Base-by-base conservation (phyloP, 768 basidiomycete species). In the Agrocybe pediades region DNA sequence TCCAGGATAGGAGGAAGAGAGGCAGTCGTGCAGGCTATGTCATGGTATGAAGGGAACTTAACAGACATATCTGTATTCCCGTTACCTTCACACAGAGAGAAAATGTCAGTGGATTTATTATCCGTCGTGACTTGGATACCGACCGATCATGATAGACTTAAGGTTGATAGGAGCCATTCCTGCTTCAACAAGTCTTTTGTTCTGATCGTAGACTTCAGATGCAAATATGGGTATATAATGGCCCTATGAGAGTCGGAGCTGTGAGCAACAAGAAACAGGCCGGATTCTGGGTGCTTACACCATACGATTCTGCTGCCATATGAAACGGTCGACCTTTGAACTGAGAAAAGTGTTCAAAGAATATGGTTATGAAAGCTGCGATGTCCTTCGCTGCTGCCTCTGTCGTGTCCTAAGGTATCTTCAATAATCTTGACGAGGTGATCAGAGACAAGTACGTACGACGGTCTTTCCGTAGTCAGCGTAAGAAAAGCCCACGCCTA, bases 301-400 rank as follows among this genome's bases (percentile, higher is more conserved):
- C 90, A 59, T 92, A 92, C 0, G 87, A 91, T 68, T 92, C 90
- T 7, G 90, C 83, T 0, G 82, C 75, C 74, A 87, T 78, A 56
- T 87, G 85, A 66, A 87, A 84, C 0, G 72, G 63, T 2, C 87
- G 72, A 2, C 87, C 86, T 60, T 86, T 83, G 74, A 89, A 89
- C 60, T 85, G 74, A 49, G 66, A 75, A 63, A 92, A 92, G 54
- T 84, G 77, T 60, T 89, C 86, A 47, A 90, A 90, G 69, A 90
- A 90, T 49, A 90, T 82, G 6, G 80, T 72, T 0, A 90, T 74
- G 57, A 90, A 90, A 0, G 84, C 81, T 1, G 87, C 86, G 3
- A 90, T 80, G 59, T 90, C 88, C 48, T 79, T 75, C 0, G 86
- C 85, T 2, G 85, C 88, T 50, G 86, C 83, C 62, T 86, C 81